Conservation (phyloP, 306 rosid species). For the Begonia fuchsioides region DNA sequence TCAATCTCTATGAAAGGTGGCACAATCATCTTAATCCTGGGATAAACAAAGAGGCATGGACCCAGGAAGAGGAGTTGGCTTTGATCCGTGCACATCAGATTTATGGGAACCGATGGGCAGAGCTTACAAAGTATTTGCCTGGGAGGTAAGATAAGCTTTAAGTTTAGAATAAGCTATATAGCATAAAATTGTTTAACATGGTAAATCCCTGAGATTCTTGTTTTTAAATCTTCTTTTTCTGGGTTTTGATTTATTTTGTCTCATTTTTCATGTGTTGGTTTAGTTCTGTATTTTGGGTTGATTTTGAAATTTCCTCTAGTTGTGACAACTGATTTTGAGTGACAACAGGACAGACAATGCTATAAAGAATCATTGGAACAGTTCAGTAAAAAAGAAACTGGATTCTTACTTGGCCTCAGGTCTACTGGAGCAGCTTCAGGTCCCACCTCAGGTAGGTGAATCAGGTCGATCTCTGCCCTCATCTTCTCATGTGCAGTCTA, state of each 20-base stretch:
- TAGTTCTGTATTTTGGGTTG: background rate
- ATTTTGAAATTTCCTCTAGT: background rate
- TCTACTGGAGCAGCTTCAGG: slow-evolving; percentile 52
- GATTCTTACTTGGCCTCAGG: slow-evolving; percentile 95
- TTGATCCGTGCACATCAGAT: slow-evolving; percentile 86
- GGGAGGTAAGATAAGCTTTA: slow-evolving; percentile 51
- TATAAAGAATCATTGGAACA: slow-evolving; percentile 98
- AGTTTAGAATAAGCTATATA: background rate
- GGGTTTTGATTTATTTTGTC: slow-evolving; percentile 1
- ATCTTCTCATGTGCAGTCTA: slow-evolving; percentile 49
- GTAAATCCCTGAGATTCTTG: background rate
- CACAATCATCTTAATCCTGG: slow-evolving; percentile 98
- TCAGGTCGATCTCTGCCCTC: slow-evolving; percentile 36
- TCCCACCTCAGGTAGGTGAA: slow-evolving; percentile 39
- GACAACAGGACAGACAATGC: slow-evolving; percentile 96
- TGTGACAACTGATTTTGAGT: background rate
- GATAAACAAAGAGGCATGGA: slow-evolving; percentile 99
- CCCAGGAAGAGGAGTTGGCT: slow-evolving; percentile 95
- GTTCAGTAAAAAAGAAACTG: slow-evolving; percentile 95
- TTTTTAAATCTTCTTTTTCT: background rate
- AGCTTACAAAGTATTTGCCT: slow-evolving; percentile 79
- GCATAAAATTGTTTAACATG: background rate
- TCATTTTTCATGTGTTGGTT: background rate
- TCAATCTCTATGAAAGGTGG: slow-evolving; percentile 49
- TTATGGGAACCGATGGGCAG: slow-evolving; percentile 98